Evolutionary conservation across 352 stramenopile species (phyloP), one percentile per base, ranked within the genome.

Genomic region (Elongisporangium senticosum): DNA sequence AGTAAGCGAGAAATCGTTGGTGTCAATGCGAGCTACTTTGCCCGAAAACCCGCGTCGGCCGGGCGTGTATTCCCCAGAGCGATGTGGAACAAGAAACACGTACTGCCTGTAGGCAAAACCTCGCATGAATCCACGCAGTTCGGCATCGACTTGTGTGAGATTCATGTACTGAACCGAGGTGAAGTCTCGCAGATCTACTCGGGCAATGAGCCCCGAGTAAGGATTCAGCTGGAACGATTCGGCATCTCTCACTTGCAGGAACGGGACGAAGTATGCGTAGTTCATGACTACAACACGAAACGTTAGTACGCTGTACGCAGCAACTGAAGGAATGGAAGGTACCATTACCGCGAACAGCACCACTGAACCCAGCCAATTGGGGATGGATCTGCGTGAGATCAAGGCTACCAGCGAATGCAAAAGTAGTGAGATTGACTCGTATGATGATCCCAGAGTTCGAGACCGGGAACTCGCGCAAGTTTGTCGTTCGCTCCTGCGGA

Each of bases 71-170:
- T 68, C 81, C 17, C 54, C 20, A 0, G 61, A 64, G 7, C 81
- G 76, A 52, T 87, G 72, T 4, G 81, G 83, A 2, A 87, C 77
- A 19, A 91, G 54, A 51, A 91, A 73, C 2, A 90, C 78, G 33
- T 79, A 93, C 23, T 89, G 73, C 2, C 77, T 83, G 72, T 87
- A 93, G 7, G 74, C 77, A 63, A 91, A 91, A 20, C 83, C 83
- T 17, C 68, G 72, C 56, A 80, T 69, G 47, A 93, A 93, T 7
- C 81, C 83, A 0, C 81, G 73, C 11, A 93, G 55, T 1, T 81
- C 73, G 20, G 54, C 52, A 56, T 90, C 58, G 7, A 89, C 54
- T 1, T 43, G 11, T 0, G 81, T 71, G 33, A 93, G 64, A 26
- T 93, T 68, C 4, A 91, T 54, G 26, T 68, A 75, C 39, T 72